Conservation (phyloP, 2,329 filamentous ascomycete species). For the Epichloe brachyelytri region DNA sequence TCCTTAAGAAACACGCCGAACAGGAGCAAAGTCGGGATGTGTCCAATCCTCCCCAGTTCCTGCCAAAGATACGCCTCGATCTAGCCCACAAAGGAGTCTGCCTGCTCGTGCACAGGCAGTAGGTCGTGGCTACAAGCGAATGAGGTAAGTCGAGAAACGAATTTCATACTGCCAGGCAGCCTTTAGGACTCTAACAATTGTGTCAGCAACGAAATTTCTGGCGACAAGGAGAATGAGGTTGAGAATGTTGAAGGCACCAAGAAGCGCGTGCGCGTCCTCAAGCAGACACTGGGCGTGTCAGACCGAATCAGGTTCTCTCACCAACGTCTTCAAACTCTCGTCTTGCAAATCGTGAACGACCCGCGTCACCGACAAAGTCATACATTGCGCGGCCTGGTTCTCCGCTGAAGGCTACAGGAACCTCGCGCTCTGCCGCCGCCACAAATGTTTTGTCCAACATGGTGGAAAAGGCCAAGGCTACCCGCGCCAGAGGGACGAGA, state of each 20-base stretch:
- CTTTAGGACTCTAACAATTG: constrained; percentile 4
- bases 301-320: constrained; percentile 54
- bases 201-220: constrained; percentile 48
- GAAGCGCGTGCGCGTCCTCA: constrained; percentile 43
- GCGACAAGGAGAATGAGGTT: constrained; percentile 67
- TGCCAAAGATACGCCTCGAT: constrained; percentile 32
- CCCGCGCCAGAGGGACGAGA: constrained; percentile 33
- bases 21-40: constrained; percentile 29
- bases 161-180: neutral
- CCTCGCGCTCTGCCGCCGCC: constrained; percentile 25
- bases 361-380: constrained; percentile 42
- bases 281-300: constrained; percentile 24
- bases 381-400: constrained; percentile 46
- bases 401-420: constrained; percentile 41
- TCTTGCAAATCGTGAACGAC: constrained; percentile 35
- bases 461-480: constrained; percentile 48
- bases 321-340: constrained; percentile 74
- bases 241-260: constrained; percentile 52
- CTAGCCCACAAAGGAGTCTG: constrained; percentile 23
- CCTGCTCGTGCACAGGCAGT: constrained; percentile 10
- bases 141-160: constrained; percentile 30
- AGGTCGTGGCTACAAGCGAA: constrained; percentile 30
- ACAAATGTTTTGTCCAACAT: constrained; percentile 39
- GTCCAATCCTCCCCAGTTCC: constrained; percentile 33
- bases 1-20: constrained; percentile 43